Evolutionary conservation across 345 rosid genomes (phyloP), one percentile per base, ranked within the genome.

Genomic region (Eucalyptus regnans): DNA sequence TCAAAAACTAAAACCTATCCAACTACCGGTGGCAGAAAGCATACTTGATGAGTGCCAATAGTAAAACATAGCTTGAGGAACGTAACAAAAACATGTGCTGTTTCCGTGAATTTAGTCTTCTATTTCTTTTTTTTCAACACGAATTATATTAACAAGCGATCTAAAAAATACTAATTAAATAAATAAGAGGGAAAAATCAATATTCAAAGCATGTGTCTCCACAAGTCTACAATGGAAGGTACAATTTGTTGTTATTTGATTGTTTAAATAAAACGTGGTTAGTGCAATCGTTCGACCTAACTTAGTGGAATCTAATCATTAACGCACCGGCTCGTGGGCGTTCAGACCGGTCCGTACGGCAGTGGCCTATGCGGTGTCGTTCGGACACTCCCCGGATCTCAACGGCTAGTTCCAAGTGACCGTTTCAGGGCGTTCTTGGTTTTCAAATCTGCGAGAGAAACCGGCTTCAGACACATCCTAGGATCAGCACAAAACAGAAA

Each of bases 361-460:
- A 0, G 81, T 37, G 66, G 31, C 66, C 66, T 37, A 41, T 41
- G 48, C 48, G 84, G 84, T 23, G 84, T 76, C 84, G 84, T 76
- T 76, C 43, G 16, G 46, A 76, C 83, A 60, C 17, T 31, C 9
- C 62, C 43, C 50, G 15, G 16, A 41, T 83, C 84, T 50, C 92
- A 94, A 94, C 95, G 95, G 95, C 95, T 94, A 93, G 91, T 91
- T 92, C 86, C 89, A 91, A 86, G 92, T 92, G 91, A 92, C 93
- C 94, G 94, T 94, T 94, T 81, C 48, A 41, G 80, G 46, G 56
- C 83, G 86, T 49, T 84, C 89, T 80, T 66, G 68, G 48, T 89
- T 91, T 89, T 91, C 91, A 91, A 90, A 56, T 86, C 68, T 62
- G 14, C 79, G 52, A 56, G 15, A 60, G 31, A 62, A 22, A 84